Conservation (phyloP, 192 early-diverging fungal genomes). For the Umbelopsis sp. region DNA sequence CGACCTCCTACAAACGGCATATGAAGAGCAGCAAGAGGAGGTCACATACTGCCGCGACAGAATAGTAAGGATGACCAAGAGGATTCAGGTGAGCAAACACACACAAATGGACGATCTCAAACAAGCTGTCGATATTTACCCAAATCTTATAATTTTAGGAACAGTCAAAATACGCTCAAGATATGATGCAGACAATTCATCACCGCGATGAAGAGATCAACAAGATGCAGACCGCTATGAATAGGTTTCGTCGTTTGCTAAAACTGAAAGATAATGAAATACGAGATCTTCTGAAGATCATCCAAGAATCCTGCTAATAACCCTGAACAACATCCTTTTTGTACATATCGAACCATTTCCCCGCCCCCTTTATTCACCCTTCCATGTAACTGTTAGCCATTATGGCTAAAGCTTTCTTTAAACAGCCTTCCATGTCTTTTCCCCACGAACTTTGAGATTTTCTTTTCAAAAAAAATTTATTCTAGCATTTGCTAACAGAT, state of each 20-base stretch:
- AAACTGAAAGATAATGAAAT: conserved; percentile 11
- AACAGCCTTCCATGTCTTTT: no score
- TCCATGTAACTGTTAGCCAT: no score
- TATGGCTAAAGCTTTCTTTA: no score
- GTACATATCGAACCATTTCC: neutral
- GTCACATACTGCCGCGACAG: neutral
- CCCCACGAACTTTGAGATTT: no score
- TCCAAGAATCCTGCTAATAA: conserved; percentile 11
- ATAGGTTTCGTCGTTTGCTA: conserved; percentile 13
- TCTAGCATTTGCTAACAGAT: no score
- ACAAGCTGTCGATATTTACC: neutral
- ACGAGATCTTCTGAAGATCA: conserved; percentile 10
- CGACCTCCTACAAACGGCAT: neutral
- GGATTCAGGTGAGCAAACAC: conserved; percentile 1
- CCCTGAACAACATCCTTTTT: neutral
- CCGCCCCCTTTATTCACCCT: no score
- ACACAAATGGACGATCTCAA: neutral
- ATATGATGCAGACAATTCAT: conserved; percentile 12
- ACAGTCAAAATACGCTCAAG: neutral
- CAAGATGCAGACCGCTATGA: conserved; percentile 21
- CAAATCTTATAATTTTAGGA: neutral
- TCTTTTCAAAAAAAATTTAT: no score
- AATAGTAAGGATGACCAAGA: conserved; percentile 18
- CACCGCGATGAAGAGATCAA: conserved; percentile 9
- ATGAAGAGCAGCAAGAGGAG: conserved; percentile 13